These are phyloP conservation scores for Fusarium incarnatum DNA, from an alignment of 2,329 filamentous ascomycete genomes.

Conservation along the genomic window DNA sequence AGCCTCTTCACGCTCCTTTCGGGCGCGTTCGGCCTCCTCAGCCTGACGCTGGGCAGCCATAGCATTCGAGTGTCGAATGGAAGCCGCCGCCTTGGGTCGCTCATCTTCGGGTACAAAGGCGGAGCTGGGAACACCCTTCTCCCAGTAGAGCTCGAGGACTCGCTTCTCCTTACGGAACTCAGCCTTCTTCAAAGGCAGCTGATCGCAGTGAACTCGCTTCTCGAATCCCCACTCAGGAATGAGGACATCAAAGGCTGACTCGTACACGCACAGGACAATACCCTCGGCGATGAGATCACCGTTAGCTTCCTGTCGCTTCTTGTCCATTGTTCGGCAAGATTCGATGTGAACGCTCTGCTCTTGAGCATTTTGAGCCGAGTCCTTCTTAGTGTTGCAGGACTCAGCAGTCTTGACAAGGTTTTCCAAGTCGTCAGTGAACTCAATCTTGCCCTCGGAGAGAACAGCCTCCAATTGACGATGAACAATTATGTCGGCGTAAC, in stretches of 20 bases:
- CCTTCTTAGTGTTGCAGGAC: conserved; percentile 98
- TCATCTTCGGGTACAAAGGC: conserved; percentile 97
- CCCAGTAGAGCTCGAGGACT: conserved; percentile 97
- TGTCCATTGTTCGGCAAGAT: conserved; percentile 95
- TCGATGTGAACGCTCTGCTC: conserved; percentile 99
- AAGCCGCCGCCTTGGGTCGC: conserved; percentile 83
- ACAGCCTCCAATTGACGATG: conserved; percentile 93
- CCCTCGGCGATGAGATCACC: conserved; percentile 95
- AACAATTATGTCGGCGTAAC: conserved; percentile 94
- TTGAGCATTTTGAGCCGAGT: conserved; percentile 95
- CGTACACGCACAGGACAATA: conserved; percentile 96
- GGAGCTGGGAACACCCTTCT: conserved; percentile 97
- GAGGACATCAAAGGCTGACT: conserved; percentile 97
- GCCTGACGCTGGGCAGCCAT: conserved; percentile 82
- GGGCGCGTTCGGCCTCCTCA: conserved; percentile 82
- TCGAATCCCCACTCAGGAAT: conserved; percentile 99
- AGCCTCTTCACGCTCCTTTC: conserved; percentile 89
- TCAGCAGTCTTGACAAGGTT: conserved; percentile 91
- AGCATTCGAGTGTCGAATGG: conserved; percentile 79
- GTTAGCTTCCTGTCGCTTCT: conserved; percentile 84
- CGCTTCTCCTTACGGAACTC: conserved; percentile 97
- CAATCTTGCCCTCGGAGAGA: conserved; percentile 82
- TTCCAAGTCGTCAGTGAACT: conserved; percentile 91
- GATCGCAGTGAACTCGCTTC: conserved; percentile 98
- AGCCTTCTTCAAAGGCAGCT: conserved; percentile 98